Percentiles rank a stretch among this genome's conserved stretches.
phyloP scores from a whole-genome alignment of 2,329 filamentous ascomycete genomes.

The Whalleya microplaca region DNA sequence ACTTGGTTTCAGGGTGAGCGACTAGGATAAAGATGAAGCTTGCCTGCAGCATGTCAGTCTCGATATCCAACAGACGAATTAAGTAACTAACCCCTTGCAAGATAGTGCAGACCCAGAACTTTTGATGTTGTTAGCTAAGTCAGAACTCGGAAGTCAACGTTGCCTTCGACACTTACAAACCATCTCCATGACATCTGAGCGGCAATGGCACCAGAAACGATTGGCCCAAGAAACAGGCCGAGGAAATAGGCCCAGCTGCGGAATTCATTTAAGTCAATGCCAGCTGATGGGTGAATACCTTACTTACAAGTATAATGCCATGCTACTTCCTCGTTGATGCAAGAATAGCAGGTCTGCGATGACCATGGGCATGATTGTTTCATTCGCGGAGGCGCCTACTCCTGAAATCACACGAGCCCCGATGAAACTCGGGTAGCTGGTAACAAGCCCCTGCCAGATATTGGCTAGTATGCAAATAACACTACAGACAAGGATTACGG shows the following conservation, averaged over 20 bases:
- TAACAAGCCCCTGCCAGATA: slow-evolving; percentile 38
- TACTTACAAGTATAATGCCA: slow-evolving; percentile 36
- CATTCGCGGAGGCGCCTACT: slow-evolving; percentile 38
- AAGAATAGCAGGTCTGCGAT: slow-evolving; percentile 38
- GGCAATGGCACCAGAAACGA: slow-evolving; percentile 39
- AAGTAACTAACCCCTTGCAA: slow-evolving; percentile 24
- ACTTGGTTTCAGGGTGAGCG: slow-evolving; percentile 37
- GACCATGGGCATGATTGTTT: slow-evolving; percentile 41
- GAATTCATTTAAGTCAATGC: neutral
- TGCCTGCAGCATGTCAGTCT: slow-evolving; percentile 17
- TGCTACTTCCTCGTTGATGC: slow-evolving; percentile 36
- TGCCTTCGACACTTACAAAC: slow-evolving; percentile 31
- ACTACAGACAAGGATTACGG: slow-evolving; percentile 37
- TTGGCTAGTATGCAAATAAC: slow-evolving; percentile 37
- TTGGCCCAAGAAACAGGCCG: slow-evolving; percentile 39
- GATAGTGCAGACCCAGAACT: slow-evolving; percentile 41
- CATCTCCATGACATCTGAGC: slow-evolving; percentile 36
- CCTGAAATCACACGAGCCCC: slow-evolving; percentile 39
- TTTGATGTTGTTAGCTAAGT: neutral
- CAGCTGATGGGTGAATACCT: neutral
- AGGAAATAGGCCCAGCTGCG: slow-evolving; percentile 38
- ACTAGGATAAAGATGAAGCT: slow-evolving; percentile 34
- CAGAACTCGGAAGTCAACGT: neutral
- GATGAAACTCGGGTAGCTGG: slow-evolving; percentile 37
- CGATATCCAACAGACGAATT: neutral